Conservation (phyloP, 768 basidiomycete genomes). For the Auriscalpium microsporum region DNA sequence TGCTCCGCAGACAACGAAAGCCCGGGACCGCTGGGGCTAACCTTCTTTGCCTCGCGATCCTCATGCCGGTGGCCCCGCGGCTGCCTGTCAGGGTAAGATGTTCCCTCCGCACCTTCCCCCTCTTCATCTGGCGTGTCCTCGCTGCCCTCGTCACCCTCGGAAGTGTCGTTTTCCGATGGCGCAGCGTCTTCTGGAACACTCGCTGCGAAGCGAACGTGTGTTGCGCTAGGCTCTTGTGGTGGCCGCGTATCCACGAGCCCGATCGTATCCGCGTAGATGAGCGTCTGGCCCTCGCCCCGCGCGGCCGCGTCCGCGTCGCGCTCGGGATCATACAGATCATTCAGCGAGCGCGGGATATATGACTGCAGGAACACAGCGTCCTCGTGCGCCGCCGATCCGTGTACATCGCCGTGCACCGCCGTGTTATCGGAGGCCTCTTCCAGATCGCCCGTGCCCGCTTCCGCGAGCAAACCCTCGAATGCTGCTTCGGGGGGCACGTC, state of each 20-base stretch:
- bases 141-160: conserved; percentile 26
- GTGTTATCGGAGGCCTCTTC: background rate
- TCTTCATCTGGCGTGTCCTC: conserved; percentile 27
- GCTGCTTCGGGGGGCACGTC: conserved; percentile 23
- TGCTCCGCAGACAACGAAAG: background rate
- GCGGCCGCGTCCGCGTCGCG: conserved; percentile 74
- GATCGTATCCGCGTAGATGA: conserved; percentile 86
- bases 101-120: conserved; percentile 15
- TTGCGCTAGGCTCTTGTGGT: background rate
- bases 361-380: conserved; percentile 85
- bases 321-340: conserved; percentile 93
- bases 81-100: conserved; percentile 40
- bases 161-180: conserved; percentile 5
- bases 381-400: conserved; percentile 44
- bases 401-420: conserved; percentile 5
- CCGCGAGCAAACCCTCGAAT: background rate
- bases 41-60: conserved; percentile 88
- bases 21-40: conserved; percentile 17
- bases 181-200: conserved; percentile 15
- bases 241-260: conserved; percentile 50
- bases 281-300: conserved; percentile 56
- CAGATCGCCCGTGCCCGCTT: background rate
- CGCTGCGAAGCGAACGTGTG: conserved; percentile 15
- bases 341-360: conserved; percentile 87
- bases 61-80: conserved; percentile 89